phyloP scores from a whole-genome alignment of 257 asterid species.

The Solanum medicagineum region DNA sequence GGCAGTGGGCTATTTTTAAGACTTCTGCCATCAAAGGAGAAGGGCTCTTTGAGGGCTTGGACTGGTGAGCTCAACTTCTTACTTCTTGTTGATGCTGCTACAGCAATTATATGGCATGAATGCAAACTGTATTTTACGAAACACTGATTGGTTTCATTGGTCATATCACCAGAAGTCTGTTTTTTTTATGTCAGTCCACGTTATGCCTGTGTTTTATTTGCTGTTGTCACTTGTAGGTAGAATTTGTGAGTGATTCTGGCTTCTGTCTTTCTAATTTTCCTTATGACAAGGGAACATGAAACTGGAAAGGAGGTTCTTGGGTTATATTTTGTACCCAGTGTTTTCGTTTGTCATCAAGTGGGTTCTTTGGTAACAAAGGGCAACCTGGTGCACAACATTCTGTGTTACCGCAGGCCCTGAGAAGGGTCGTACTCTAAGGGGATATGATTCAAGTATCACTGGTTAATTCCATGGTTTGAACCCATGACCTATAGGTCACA shows the following conservation, averaged over 20 bases:
- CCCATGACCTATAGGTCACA: not conserved
- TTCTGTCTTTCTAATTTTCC: not conserved
- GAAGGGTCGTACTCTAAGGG: not conserved
- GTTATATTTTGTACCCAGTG: not conserved
- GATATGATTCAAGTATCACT: not conserved
- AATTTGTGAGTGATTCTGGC: not conserved
- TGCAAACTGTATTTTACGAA: not conserved
- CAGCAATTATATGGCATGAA: not conserved
- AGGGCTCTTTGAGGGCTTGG: slow-evolving; percentile 90
- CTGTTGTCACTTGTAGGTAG: not conserved
- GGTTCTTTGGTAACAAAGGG: not conserved
- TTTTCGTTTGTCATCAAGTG: not conserved
- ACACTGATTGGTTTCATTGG: not conserved
- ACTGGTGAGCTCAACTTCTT: slow-evolving; percentile 37
- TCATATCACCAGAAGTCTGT: not conserved
- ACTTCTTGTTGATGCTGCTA: not conserved
- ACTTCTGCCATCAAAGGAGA: slow-evolving; percentile 95
- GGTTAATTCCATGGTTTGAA: not conserved
- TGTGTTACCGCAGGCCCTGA: not conserved
- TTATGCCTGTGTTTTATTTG: not conserved
- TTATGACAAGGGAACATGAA: too few species aligned
- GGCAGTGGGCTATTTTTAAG: slow-evolving; percentile 93
- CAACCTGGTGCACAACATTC: not conserved
- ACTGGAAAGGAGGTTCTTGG: not conserved
- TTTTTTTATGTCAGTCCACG: not conserved